Conservation (phyloP, 2,329 filamentous ascomycete genomes). For the Fusarium tuaranense region DNA sequence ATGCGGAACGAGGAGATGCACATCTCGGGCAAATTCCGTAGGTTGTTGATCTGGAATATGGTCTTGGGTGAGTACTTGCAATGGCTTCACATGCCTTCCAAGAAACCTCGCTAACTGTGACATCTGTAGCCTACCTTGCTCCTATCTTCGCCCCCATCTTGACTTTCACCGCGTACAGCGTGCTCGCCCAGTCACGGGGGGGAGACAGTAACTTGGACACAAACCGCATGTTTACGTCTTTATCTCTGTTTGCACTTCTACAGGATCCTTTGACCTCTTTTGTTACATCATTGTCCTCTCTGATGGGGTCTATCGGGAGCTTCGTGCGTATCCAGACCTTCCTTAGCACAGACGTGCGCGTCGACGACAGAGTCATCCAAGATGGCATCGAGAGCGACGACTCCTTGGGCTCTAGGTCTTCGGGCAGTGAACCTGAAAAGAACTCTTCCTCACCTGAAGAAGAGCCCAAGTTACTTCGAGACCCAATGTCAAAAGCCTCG, state of each 20-base stretch:
- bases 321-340: constrained; percentile 31
- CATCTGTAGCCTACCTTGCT: constrained; percentile 20
- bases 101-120: neutral
- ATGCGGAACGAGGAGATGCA: constrained; percentile 20
- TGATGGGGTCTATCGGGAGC: constrained; percentile 33
- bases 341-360: constrained; percentile 16
- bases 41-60: constrained; percentile 36
- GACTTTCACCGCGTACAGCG: constrained; percentile 28
- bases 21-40: constrained; percentile 25
- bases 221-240: constrained; percentile 33
- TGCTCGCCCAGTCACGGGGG: constrained; percentile 17
- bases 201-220: constrained; percentile 24
- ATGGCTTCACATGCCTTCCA: neutral
- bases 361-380: constrained; percentile 9
- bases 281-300: constrained; percentile 19
- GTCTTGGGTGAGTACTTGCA: constrained; percentile 23
- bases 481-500: accelerated
- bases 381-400: neutral
- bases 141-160: constrained; percentile 32
- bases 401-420: neutral
- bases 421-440: constrained; percentile 4
- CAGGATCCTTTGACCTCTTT: constrained; percentile 28
- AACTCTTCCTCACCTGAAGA: neutral
- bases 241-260: constrained; percentile 26
- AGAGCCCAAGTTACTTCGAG: neutral